Conservation (phyloP, 2,329 filamentous ascomycete species). For the Alternaria sp. region DNA sequence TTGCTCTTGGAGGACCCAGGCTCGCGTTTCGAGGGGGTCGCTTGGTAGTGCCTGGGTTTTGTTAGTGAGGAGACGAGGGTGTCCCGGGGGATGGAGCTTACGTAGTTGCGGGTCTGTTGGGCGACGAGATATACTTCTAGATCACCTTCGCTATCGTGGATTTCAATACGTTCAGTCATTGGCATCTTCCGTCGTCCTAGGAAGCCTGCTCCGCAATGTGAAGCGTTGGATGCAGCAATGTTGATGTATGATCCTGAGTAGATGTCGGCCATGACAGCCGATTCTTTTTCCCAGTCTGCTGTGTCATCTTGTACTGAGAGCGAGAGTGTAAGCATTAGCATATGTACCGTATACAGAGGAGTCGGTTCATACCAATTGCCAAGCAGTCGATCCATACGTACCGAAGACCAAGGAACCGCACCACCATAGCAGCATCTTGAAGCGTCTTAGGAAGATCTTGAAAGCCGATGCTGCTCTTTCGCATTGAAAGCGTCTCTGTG, state of each 20-base stretch:
- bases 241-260: constrained; percentile 1
- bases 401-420: not conserved
- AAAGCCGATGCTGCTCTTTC: constrained; percentile 3
- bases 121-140: not conserved
- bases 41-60: not conserved
- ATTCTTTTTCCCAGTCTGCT: constrained; percentile 11
- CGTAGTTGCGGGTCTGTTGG: not conserved
- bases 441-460: constrained; percentile 4
- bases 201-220: constrained; percentile 9
- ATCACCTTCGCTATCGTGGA: not conserved
- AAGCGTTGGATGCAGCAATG: constrained; percentile 3
- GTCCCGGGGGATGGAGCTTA: not conserved
- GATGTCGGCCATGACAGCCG: constrained; percentile 9
- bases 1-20: not conserved
- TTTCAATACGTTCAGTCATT: not conserved
- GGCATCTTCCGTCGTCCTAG: not conserved
- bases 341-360: not conserved
- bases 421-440: constrained; percentile 5
- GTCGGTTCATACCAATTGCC: not conserved
- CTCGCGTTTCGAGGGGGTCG: not conserved
- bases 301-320: constrained; percentile 9
- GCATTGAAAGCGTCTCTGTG: not conserved
- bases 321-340: not conserved
- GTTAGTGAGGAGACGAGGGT: not conserved
- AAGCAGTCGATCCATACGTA: constrained; percentile 12